Conservation (phyloP, 2,329 filamentous ascomycete genomes). For the Fusarium udum region DNA sequence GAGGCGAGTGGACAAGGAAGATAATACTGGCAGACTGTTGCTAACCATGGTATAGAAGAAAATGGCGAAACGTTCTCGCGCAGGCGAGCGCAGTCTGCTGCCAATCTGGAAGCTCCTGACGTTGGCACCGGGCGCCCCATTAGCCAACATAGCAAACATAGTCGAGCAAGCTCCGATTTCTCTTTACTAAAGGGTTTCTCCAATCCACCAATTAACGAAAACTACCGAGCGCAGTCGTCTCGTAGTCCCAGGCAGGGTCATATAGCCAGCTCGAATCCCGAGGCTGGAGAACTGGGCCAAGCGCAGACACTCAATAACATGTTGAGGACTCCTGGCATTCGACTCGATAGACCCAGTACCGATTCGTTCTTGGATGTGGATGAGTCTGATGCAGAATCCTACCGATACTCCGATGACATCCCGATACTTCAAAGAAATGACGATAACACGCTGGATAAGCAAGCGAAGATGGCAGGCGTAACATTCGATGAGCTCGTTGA, state of each 20-base stretch:
- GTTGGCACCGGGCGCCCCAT: slow-evolving; percentile 60
- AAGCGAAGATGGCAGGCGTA: slow-evolving; percentile 62
- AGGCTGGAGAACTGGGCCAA: slow-evolving; percentile 32
- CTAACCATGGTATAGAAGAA: slow-evolving; percentile 46
- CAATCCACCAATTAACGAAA: slow-evolving; percentile 56
- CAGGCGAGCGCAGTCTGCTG: slow-evolving; percentile 68
- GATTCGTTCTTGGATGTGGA: slow-evolving; percentile 73
- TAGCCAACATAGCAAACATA: slow-evolving; percentile 72
- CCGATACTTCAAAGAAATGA: slow-evolving; percentile 74
- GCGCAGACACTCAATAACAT: slow-evolving; percentile 59
- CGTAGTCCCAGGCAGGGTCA: slow-evolving; percentile 47
- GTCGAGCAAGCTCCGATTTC: slow-evolving; percentile 76
- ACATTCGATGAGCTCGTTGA: slow-evolving; percentile 81
- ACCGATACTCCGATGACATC: slow-evolving; percentile 72
- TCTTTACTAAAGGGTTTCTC: slow-evolving; percentile 66
- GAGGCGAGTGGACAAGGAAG: slow-evolving; percentile 61
- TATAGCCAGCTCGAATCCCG: slow-evolving; percentile 23
- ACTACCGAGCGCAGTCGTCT: slow-evolving; percentile 44
- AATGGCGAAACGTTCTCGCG: slow-evolving; percentile 57
- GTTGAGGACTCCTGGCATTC: slow-evolving; percentile 62
- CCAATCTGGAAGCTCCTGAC: slow-evolving; percentile 68
- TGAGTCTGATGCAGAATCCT: slow-evolving; percentile 74
- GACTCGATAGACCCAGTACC: slow-evolving; percentile 58
- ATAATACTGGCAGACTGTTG: not conserved
- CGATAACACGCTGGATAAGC: slow-evolving; percentile 64